Evolutionary conservation across 1,139 yeast genomes (phyloP).

Genomic region (Geotrichum restrictum): DNA sequence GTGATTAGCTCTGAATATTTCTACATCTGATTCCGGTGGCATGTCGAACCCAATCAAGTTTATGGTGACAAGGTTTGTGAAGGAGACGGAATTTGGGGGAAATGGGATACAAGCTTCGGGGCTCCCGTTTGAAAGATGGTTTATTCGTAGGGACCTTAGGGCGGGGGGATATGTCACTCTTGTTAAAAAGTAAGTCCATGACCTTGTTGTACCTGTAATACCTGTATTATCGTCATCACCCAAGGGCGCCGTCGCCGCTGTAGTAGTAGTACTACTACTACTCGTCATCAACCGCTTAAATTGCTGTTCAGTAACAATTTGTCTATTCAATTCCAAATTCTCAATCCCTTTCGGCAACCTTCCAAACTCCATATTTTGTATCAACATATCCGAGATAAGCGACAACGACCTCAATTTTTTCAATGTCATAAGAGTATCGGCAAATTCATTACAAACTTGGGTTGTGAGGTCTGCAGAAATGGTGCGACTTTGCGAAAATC

Average conservation of each 20-base stretch:
- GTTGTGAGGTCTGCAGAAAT: neutral
- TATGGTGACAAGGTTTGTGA: neutral
- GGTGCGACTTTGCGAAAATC: neutral
- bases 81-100: neutral
- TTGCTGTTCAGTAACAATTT: neutral
- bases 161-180: neutral
- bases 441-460: neutral
- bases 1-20: neutral
- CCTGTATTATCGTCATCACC: too few relatives aligned
- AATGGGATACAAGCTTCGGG: neutral
- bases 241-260: too few relatives aligned
- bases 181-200: neutral
- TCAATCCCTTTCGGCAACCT: neutral
- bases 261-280: too few relatives aligned
- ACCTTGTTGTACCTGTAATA: neutral
- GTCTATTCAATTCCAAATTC: constrained; percentile 9
- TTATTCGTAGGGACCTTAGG: constrained; percentile 5
- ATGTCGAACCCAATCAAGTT: constrained; percentile 8
- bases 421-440: neutral
- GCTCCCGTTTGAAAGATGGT: constrained; percentile 2
- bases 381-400: constrained; percentile 6
- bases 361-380: constrained; percentile 3
- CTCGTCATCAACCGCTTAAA: neutral
- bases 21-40: constrained; percentile 7
- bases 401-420: constrained; percentile 1